Evolutionary conservation across 768 basidiomycete genomes (phyloP).

Genomic region (Suillus discolor): DNA sequence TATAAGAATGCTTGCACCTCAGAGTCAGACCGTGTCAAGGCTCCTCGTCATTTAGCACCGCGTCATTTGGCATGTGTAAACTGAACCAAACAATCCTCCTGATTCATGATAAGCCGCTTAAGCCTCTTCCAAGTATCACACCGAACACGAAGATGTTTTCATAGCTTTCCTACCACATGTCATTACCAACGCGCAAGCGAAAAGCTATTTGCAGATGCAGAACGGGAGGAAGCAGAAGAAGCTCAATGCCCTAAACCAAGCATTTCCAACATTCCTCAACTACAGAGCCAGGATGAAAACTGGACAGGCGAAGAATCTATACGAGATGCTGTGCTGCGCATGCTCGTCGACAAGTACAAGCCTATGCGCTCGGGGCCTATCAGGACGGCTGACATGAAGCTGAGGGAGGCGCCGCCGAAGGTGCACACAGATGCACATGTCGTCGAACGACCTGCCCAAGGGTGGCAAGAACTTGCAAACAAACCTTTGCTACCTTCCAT

Average conservation of each 20-base stretch:
- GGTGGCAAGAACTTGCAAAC: slow-evolving; percentile 29
- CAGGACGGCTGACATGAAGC: slow-evolving; percentile 64
- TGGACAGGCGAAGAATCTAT: slow-evolving; percentile 81
- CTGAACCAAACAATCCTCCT: slow-evolving; percentile 2
- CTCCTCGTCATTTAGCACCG: too few relatives aligned
- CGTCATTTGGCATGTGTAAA: not conserved
- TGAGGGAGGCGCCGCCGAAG: slow-evolving; percentile 51
- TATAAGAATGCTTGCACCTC: too few relatives aligned
- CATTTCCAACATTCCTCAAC: slow-evolving; percentile 25
- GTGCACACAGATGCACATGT: slow-evolving; percentile 26
- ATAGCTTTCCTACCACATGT: slow-evolving; percentile 4
- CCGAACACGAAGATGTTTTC: not conserved
- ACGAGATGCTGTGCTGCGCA: slow-evolving; percentile 72
- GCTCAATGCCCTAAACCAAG: slow-evolving; percentile 15
- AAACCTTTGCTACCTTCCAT: slow-evolving; percentile 57
- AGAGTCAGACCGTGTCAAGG: too few relatives aligned
- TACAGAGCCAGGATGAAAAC: slow-evolving; percentile 56
- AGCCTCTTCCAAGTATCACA: not conserved
- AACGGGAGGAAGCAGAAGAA: slow-evolving; percentile 49
- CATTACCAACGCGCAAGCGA: slow-evolving; percentile 46
- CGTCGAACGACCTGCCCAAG: slow-evolving; percentile 4
- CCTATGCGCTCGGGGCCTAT: slow-evolving; percentile 67
- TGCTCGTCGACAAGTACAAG: slow-evolving; percentile 88
- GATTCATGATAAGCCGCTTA: slow-evolving; percentile 5
- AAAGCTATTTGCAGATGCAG: slow-evolving; percentile 70